Percentiles rank a stretch among this genome's conserved stretches.
Evolutionary conservation across 2,329 filamentous ascomycete species (phyloP).

Genomic region (Tolypocladium cylindrosporum): DNA sequence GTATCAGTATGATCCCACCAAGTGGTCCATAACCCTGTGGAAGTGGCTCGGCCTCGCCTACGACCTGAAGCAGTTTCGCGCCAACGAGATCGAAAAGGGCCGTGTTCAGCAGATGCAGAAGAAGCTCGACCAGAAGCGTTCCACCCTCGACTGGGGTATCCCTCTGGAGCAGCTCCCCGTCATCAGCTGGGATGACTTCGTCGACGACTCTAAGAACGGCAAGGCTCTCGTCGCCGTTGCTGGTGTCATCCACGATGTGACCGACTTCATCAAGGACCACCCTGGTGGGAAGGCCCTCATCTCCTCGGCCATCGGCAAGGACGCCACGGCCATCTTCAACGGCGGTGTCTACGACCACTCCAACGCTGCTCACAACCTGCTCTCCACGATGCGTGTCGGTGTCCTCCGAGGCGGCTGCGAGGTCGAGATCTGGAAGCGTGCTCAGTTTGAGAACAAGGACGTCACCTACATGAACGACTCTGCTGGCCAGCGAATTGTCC

Average conservation of each 20-base stretch:
- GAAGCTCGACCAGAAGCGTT: slow-evolving; percentile 83
- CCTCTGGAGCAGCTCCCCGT: slow-evolving; percentile 80
- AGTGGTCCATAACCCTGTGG: slow-evolving; percentile 79
- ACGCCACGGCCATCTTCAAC: slow-evolving; percentile 85
- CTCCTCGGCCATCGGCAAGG: slow-evolving; percentile 71
- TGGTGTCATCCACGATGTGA: slow-evolving; percentile 78
- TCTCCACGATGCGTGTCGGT: slow-evolving; percentile 80
- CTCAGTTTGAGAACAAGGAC: slow-evolving; percentile 77
- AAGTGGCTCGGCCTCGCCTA: slow-evolving; percentile 77
- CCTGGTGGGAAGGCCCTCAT: slow-evolving; percentile 88
- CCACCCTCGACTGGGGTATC: slow-evolving; percentile 75
- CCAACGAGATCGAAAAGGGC: slow-evolving; percentile 89
- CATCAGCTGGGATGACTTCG: slow-evolving; percentile 79
- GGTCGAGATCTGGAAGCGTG: slow-evolving; percentile 88
- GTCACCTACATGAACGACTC: slow-evolving; percentile 72
- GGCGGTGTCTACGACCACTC: slow-evolving; percentile 84
- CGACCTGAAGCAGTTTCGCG: slow-evolving; percentile 82
- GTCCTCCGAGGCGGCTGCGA: slow-evolving; percentile 80
- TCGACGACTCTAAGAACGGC: slow-evolving; percentile 64
- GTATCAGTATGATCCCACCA: slow-evolving; percentile 87
- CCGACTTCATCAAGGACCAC: slow-evolving; percentile 78
- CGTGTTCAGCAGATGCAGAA: slow-evolving; percentile 82
- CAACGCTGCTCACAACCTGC: slow-evolving; percentile 80
- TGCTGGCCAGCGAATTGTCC: slow-evolving; percentile 70
- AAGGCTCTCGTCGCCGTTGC: slow-evolving; percentile 69